These are phyloP conservation scores for Ustilago sp. DNA, from an alignment of 1,284 basidiomycete species.

Conservation along the genomic window DNA sequence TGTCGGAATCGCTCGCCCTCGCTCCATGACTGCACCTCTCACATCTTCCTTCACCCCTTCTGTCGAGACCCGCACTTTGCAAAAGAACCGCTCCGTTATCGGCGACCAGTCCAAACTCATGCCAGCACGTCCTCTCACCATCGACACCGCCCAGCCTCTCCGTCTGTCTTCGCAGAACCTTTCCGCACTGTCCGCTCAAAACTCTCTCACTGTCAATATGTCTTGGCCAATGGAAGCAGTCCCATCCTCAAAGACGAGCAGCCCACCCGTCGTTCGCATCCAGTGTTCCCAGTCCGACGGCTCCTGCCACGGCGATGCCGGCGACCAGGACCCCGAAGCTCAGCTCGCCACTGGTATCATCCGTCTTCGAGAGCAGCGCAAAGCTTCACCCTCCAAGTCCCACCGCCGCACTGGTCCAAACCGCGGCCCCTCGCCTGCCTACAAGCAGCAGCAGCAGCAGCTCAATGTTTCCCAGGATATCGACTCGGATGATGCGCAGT, in stretches of 20 bases:
- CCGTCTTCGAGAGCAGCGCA: slow-evolving; percentile 39
- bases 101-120: slow-evolving; percentile 24
- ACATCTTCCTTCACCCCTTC: slow-evolving; percentile 11
- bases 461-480: slow-evolving; percentile 11
- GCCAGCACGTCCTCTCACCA: slow-evolving; percentile 51
- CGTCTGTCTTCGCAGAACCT: slow-evolving; percentile 37
- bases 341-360: slow-evolving; percentile 59
- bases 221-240: slow-evolving; percentile 20
- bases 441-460: not conserved
- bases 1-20: slow-evolving; percentile 30
- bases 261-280: slow-evolving; percentile 35
- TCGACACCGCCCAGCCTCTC: slow-evolving; percentile 53
- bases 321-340: slow-evolving; percentile 59
- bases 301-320: slow-evolving; percentile 60
- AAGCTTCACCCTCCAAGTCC: slow-evolving; percentile 9
- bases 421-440: slow-evolving; percentile 12
- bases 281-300: slow-evolving; percentile 58
- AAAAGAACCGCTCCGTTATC: slow-evolving; percentile 24
- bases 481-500: slow-evolving; percentile 40
- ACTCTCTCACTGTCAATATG: slow-evolving; percentile 7
- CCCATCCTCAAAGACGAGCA: slow-evolving; percentile 23
- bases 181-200: slow-evolving; percentile 10
- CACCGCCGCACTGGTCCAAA: slow-evolving; percentile 19
- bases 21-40: slow-evolving; percentile 31
- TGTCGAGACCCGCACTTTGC: slow-evolving; percentile 16